phyloP scores from a whole-genome alignment of 1,139 yeast species.

The Yamadazyma membranifaciens region DNA sequence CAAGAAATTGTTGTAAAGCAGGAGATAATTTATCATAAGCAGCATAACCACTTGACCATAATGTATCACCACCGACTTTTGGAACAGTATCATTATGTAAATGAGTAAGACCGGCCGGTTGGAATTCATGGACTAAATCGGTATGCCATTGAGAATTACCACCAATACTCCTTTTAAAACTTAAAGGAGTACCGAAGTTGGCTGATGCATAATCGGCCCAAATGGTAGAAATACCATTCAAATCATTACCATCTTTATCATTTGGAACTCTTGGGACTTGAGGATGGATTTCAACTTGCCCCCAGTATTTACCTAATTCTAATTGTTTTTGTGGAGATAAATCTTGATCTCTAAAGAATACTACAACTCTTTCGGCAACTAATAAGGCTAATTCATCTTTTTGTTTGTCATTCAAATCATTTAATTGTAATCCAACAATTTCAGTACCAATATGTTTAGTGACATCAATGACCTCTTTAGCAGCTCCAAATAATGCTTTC shows the following conservation, averaged over 20 bases:
- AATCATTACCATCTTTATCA: conserved; percentile 17
- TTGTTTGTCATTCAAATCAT: conserved; percentile 48
- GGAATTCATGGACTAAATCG: conserved; percentile 35
- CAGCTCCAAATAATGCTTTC: conserved; percentile 52
- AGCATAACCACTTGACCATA: conserved; percentile 37
- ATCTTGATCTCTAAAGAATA: conserved; percentile 43
- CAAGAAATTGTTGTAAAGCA: conserved; percentile 33
- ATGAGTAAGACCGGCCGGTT: conserved; percentile 40
- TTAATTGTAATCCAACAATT: conserved; percentile 51
- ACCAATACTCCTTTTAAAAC: conserved; percentile 29
- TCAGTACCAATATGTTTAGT: conserved; percentile 56
- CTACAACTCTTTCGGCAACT: conserved; percentile 44
- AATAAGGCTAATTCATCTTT: conserved; percentile 49
- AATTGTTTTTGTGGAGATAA: conserved; percentile 45
- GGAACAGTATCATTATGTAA: conserved; percentile 37
- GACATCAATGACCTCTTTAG: conserved; percentile 44
- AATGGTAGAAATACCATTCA: conserved; percentile 46
- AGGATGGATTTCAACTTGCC: conserved; percentile 43
- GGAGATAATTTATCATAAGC: conserved; percentile 40
- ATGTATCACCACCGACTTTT: conserved; percentile 36
- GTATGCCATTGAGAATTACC: conserved; percentile 33
- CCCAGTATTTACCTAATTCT: conserved; percentile 42
- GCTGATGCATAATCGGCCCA: conserved; percentile 47
- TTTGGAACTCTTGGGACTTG: conserved; percentile 36
- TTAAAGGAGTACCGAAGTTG: conserved; percentile 20